Conservation (phyloP, 1,139 yeast species). For the Candida sp. region DNA sequence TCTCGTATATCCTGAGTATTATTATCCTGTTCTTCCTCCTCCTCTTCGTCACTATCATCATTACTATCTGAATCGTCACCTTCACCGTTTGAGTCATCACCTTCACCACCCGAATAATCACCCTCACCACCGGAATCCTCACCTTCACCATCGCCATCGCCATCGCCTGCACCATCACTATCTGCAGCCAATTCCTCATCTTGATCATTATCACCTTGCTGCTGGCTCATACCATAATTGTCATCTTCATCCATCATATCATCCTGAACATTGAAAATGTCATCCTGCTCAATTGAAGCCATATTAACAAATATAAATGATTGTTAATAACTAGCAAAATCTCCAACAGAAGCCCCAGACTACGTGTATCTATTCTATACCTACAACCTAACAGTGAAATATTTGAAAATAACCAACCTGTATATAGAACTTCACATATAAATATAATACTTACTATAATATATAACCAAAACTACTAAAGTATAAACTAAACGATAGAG, state of each 20-base stretch:
- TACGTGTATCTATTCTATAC: no score
- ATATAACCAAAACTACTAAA: no score
- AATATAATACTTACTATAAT: no score
- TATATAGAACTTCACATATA: not conserved
- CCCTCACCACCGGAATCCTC: slow-evolving; percentile 15
- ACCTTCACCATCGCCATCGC: slow-evolving; percentile 18
- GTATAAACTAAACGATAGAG: no score
- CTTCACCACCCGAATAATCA: slow-evolving; percentile 15
- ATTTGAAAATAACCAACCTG: not conserved
- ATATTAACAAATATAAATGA: no score
- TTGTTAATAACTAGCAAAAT: no score
- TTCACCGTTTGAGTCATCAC: slow-evolving; percentile 13
- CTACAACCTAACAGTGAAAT: no score
- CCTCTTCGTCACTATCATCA: slow-evolving; percentile 16
- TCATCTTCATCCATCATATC: slow-evolving; percentile 17
- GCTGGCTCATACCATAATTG: slow-evolving; percentile 18
- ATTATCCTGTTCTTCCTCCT: slow-evolving; percentile 17
- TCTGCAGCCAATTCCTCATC: slow-evolving; percentile 10
- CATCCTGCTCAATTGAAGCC: slow-evolving; percentile 20
- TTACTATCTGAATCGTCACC: slow-evolving; percentile 13
- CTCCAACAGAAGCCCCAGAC: no score
- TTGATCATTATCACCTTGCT: slow-evolving; percentile 9
- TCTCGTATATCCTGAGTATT: slow-evolving; percentile 17
- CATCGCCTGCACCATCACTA: slow-evolving; percentile 14
- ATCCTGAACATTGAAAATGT: slow-evolving; percentile 22